Evolutionary conservation across 331 rosid species (phyloP).

Genomic region (Erythrophleum ivorense): DNA sequence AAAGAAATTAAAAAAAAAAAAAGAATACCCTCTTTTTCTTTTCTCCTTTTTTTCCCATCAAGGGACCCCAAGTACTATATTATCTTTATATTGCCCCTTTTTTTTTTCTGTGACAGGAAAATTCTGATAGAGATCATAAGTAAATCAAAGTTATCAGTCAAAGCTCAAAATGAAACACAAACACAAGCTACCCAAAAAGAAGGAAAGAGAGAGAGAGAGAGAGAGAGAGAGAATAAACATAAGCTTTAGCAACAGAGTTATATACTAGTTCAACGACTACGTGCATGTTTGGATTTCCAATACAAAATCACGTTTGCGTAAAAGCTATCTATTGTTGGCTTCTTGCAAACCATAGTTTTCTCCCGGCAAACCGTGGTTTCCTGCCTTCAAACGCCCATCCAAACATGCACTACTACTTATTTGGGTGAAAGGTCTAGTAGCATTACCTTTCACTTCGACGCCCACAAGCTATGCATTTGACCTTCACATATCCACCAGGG

Average conservation of each 20-base stretch:
- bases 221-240: conserved; percentile 18
- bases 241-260: conserved; percentile 25
- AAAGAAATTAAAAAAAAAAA: not conserved
- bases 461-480: conserved; percentile 95
- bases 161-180: conserved; percentile 14
- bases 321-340: no score
- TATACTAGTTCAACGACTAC: conserved; percentile 22
- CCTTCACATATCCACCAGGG: conserved; percentile 81
- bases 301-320: no score
- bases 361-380: no score
- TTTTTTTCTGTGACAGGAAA: not conserved
- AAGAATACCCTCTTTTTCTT: no score
- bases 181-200: conserved; percentile 12
- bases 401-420: no score
- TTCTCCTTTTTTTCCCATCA: not conserved
- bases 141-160: conserved; percentile 10
- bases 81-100: not conserved
- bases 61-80: conserved; percentile 12
- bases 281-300: no score
- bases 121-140: conserved; percentile 28
- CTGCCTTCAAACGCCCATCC: no score
- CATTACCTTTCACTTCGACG: conserved; percentile 73
- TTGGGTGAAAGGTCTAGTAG: conserved; percentile 1
- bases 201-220: no score
- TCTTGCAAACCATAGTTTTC: no score